Percentiles rank a stretch among this genome's conserved stretches.
These are phyloP conservation scores for Globisporangium cylindrosporum DNA, from an alignment of 352 stramenopile species.

Conservation along the genomic window DNA sequence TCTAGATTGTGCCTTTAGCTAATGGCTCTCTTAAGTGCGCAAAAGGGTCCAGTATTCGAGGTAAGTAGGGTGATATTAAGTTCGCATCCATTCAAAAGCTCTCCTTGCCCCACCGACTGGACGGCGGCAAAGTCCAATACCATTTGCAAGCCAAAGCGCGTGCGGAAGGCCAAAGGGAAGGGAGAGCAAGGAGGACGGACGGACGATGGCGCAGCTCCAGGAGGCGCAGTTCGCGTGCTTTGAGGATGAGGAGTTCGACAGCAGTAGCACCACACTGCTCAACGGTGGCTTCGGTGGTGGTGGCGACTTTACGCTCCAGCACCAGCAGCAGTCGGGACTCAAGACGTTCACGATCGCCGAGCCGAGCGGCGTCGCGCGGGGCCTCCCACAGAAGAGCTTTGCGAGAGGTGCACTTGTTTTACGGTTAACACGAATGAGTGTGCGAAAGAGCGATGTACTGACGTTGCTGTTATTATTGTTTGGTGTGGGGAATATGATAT, in stretches of 20 bases:
- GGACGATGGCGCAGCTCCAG: conserved; percentile 46
- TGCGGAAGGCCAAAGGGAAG: background rate
- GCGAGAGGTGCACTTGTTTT: conserved; percentile 36
- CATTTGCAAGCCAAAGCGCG: conserved; percentile 1
- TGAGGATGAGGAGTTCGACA: conserved; percentile 48
- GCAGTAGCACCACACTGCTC: conserved; percentile 1
- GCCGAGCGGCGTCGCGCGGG: conserved; percentile 20
- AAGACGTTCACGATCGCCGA: conserved; percentile 19
- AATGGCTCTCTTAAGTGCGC: background rate
- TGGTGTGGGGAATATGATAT: background rate
- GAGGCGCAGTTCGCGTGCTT: conserved; percentile 74
- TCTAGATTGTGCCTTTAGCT: background rate
- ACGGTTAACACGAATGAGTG: background rate
- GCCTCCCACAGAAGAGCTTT: conserved; percentile 54
- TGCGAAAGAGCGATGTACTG: background rate
- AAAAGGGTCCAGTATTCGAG: background rate
- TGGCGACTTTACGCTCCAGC: conserved; percentile 4
- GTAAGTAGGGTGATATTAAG: background rate
- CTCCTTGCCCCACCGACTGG: conserved; percentile 11
- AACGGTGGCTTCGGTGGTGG: conserved; percentile 17
- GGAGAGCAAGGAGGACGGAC: background rate
- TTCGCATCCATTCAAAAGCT: conserved; percentile 1
- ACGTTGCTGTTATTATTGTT: background rate
- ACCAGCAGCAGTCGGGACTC: conserved; percentile 13
- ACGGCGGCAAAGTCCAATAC: conserved; percentile 14